A percentile compares a stretch with the other conserved stretches of the same genome.
phyloP scores from a whole-genome alignment of 345 rosid genomes.

The Eucalyptus fibrosa region DNA sequence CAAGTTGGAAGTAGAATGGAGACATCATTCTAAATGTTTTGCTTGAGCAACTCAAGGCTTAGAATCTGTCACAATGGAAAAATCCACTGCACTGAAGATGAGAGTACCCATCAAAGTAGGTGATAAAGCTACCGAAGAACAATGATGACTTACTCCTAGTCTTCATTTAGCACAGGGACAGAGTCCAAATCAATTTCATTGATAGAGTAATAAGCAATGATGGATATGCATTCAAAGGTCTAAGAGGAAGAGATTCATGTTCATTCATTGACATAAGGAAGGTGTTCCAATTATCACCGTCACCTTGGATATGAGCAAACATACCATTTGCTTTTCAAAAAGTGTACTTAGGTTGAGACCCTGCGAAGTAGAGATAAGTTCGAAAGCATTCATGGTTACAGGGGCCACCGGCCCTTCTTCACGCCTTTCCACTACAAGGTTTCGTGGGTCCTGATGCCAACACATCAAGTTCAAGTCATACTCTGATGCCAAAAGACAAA shows the following conservation, averaged over 20 bases:
- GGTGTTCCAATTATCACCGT: neutral
- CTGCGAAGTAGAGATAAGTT: constrained; percentile 91
- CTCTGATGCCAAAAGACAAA: neutral
- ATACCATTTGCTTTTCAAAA: constrained; percentile 95
- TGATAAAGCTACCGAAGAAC: neutral
- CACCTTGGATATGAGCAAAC: neutral
- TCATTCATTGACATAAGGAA: neutral
- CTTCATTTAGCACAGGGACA: neutral
- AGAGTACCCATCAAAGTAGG: neutral
- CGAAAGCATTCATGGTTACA: constrained; percentile 92
- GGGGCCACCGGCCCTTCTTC: constrained; percentile 62
- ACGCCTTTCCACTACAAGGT: constrained; percentile 88
- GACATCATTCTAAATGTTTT: neutral
- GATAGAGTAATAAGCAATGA: neutral
- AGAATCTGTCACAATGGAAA: neutral
- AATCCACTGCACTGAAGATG: neutral
- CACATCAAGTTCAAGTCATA: neutral
- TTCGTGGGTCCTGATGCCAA: constrained; percentile 33
- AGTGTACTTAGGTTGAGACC: constrained; percentile 92
- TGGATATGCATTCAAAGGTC: neutral
- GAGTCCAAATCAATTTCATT: neutral
- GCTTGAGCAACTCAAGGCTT: neutral
- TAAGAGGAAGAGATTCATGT: neutral
- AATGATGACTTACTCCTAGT: neutral
- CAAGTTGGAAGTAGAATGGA: neutral